Evolutionary conservation across 441 rosid genomes (phyloP).

Genomic region (Euphorbia schlechtendalii): DNA sequence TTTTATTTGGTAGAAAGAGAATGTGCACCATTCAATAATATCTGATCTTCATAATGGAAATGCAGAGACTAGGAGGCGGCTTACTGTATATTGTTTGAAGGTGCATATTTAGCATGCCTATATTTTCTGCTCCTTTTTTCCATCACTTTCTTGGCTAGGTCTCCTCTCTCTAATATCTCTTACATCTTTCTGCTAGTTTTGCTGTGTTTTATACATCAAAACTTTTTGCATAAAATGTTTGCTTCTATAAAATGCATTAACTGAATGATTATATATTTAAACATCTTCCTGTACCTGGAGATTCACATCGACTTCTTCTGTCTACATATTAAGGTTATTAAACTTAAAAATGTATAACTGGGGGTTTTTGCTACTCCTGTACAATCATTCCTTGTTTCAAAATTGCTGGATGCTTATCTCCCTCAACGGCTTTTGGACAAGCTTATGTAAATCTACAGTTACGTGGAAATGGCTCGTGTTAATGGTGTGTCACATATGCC

Average conservation of each 20-base stretch:
- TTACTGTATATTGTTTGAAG: constrained; percentile 98
- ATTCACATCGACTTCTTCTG: not conserved
- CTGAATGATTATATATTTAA: not conserved
- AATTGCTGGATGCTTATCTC: constrained; percentile 92
- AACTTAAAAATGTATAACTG: not conserved
- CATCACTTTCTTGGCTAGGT: not conserved
- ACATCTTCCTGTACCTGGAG: not conserved
- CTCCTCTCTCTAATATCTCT: not conserved
- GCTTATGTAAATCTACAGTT: constrained; percentile 84
- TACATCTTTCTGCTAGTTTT: not conserved
- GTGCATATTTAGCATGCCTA: constrained; percentile 27
- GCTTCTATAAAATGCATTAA: not conserved
- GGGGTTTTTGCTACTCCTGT: not conserved
- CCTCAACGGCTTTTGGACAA: constrained; percentile 97
- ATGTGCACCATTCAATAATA: constrained; percentile 97
- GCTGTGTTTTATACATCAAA: not conserved
- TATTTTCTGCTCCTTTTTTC: constrained; percentile 13
- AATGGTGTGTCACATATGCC: constrained; percentile 78
- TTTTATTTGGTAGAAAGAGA: constrained; percentile 69
- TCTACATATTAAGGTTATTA: not conserved
- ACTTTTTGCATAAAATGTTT: too few relatives aligned
- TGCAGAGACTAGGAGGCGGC: constrained; percentile 96
- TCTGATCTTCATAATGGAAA: constrained; percentile 96
- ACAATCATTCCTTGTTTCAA: constrained; percentile 10
- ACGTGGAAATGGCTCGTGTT: constrained; percentile 99